Evolutionary conservation across 441 rosid species (phyloP), one percentile per base, ranked within the genome.

Genomic region (Biscutella laevigata): DNA sequence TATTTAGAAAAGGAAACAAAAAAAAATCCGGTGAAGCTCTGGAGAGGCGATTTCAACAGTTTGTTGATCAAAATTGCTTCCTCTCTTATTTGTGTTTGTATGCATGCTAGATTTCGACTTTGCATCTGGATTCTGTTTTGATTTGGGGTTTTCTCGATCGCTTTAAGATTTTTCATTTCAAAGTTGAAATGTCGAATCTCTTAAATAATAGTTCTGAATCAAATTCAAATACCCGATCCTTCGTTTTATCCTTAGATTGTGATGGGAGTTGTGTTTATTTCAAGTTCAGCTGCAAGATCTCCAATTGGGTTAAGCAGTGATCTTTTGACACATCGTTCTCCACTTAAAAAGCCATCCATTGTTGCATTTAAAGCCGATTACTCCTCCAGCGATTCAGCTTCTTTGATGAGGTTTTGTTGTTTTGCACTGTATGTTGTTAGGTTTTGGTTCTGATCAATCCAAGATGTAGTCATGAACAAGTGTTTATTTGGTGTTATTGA

Each of bases 261-360:
- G 36, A 90, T 90, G 97, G 95, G 88, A 81, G 91, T 84, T 71
- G 81, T 90, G 47, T 75, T 78, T 54, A 65, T 85, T 46, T 84
- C 95, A 59, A 84, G 88, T 71, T 77, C 97, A 51, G 88, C 88
- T 58, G 72, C 94, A 32, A 71, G 80, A 39, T 71, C 89, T 13
- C 79, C 86, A 12, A 36, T 86, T 9, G 81, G 95, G 54, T 70
- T 82, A 37, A 57, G 70, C 70, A 51, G 58, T 1, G 75, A 74
- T 39, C 57, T 78, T 38, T 66, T 76, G 6, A 74, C 62, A 6
- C 66, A 67, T 9, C 74, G 75, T 37, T 65, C 71, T n/a, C 38
- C 73, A 9, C 25, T 39, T 2, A 77, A 75, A 40, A 73, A 77
- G 14, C 75, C 86, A 11, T 62, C 74, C 61, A 53, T 79, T 63